Conservation (phyloP, 2,329 filamentous ascomycete genomes). For the Aspergillus novofumigatus region DNA sequence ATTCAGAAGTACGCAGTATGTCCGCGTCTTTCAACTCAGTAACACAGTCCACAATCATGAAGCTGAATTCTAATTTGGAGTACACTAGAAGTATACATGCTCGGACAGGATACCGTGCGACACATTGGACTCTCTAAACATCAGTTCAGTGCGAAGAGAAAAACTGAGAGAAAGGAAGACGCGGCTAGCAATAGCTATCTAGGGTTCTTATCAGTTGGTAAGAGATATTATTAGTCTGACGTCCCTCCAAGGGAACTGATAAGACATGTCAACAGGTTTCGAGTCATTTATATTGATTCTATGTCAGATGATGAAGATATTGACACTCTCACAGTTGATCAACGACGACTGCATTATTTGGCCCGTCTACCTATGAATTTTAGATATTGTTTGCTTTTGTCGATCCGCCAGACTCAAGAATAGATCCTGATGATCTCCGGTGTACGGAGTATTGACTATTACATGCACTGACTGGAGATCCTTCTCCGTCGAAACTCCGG, state of each 20-base stretch:
- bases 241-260: not conserved
- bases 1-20: not conserved
- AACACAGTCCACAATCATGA: too few species aligned
- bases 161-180: too few species aligned
- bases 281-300: not conserved
- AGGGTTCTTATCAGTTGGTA: not conserved
- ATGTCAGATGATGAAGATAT: too few species aligned
- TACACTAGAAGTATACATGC: not conserved
- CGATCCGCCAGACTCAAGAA: not conserved
- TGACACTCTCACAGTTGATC: not conserved
- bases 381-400: not conserved
- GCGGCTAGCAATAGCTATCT: not conserved
- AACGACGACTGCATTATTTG: not conserved
- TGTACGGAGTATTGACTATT: too few species aligned
- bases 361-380: too few species aligned
- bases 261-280: not conserved
- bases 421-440: not conserved
- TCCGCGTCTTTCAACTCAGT: not conserved
- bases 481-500: not conserved
- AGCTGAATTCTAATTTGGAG: too few species aligned
- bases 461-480: too few species aligned
- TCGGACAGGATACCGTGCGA: not conserved
- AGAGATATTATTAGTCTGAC: not conserved
- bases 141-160: too few species aligned
- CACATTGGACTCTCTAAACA: too few species aligned